Base-by-base conservation (phyloP, 495 filamentous ascomycete species). In the Echria macrotheca region DNA sequence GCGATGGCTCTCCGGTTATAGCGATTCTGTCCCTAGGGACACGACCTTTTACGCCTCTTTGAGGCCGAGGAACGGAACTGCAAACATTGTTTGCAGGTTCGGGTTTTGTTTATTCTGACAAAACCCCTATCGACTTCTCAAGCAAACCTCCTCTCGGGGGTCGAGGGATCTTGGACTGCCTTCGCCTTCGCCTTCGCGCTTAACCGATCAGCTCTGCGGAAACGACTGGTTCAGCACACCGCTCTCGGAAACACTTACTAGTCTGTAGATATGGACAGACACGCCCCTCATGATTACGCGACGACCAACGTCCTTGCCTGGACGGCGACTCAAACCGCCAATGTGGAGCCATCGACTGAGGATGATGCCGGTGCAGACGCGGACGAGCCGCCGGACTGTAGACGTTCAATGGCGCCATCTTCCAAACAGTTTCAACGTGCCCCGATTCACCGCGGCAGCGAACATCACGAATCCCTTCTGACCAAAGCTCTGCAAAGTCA, bases 401-500 rank as follows among this genome's bases (percentile, higher is more conserved):
- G n/a, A n/a, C 11, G 35, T 6, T 26, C 21, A 29, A 35, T 48
- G 5, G 24, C 38, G 21, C 55, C 55, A 15, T 53, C 59, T 8
- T 48, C 43, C 6, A 63, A 56, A 25, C 68, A 65, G 42, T 76
- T 76, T 51, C 61, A 62, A 55, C 66, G 71, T 24, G 64, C 65
- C 17, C 57, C 62, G 7, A 49, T 75, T 61, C 76, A 58, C 18
- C 65, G 69, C 29, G 52, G 58, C 24, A 57, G 49, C 19, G 74
- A 80, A 31, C 77, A 73, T 14, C 80, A 84, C 49, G 78, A 85
- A 58, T 93, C 89, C 6, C 77, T 95, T 40, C 74, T 95, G 50
- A 95, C 87, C 14, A 83, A 80, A 61, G 89, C 86, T 17, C 75
- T 94, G 38, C 79, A 83, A 59, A 82, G 70, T 52, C 80, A 77